Base-by-base conservation (phyloP, 2,329 filamentous ascomycete genomes). In the Ampelomyces quisqualis region DNA sequence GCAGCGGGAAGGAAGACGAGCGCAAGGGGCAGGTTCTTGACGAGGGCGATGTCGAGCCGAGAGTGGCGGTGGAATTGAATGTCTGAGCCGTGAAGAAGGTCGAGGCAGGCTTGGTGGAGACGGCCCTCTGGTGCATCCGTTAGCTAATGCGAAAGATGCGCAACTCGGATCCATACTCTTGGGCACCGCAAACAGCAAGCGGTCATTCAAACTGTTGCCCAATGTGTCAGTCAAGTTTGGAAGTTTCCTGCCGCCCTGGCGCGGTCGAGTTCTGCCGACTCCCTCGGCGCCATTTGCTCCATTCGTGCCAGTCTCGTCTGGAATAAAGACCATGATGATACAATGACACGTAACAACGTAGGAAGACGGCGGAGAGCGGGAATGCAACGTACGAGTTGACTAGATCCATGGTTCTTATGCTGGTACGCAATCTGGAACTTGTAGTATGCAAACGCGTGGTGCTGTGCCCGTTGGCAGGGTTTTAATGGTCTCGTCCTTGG, bases 61-160 rank as follows among this genome's bases (percentile, higher is more conserved):
- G 86, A 90, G 76, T 96, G 90, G 64, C 93, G 85, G 68, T 88
- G 85, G 76, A 98, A 98, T 70, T 98, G 90, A 60, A 98, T 91
- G 70, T 98, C 93, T 60, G 87, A 89, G 53, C 93, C 93, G 64
- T 90, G 80, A 39, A 98, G 86, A 36, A 98, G 84, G 68, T 97
- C 90, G 35, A 98, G 81, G 39, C 88, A 83, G 43, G 88, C 82
- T 72, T 89, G 81, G 71, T 96, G 87, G 40, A 98, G 83, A 41
- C 93, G 88, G 51, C 93, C 93, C 85, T 98, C 90, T 95, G 63
- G 27, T 36, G 38, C 31, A 13, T 22, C 19, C 15, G 11, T 58
- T 33, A 60, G 47, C 35, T 14, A 21, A n/a, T n/a, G 15, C 19
- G 17, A 4, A 26, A 3, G n/a, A 19, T 3, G n/a, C 3, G n/a